Conservation (phyloP, 2,329 filamentous ascomycete species). For the Davidsoniella neocaledoniae region DNA sequence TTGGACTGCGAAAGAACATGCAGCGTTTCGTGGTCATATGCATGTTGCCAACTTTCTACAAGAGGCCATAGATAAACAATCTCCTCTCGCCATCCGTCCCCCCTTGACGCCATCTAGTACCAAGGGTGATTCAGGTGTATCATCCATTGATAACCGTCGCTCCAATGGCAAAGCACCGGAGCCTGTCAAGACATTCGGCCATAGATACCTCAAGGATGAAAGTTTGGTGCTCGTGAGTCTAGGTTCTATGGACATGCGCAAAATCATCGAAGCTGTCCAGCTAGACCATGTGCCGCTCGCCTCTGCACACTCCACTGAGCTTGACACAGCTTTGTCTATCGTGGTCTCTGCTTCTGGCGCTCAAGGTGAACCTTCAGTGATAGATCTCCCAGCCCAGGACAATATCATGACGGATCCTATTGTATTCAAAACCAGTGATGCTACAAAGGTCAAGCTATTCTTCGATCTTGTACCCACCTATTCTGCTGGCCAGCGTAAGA, state of each 20-base stretch:
- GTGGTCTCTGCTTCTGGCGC: conserved; percentile 79
- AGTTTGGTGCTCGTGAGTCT: conserved; percentile 84
- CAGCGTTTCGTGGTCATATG: conserved; percentile 75
- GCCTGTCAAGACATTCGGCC: conserved; percentile 86
- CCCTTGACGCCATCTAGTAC: conserved; percentile 13
- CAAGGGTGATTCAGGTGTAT: conserved; percentile 24
- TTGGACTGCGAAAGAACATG: conserved; percentile 90
- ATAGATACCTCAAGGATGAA: conserved; percentile 80
- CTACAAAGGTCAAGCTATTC: conserved; percentile 66
- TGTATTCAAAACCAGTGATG: conserved; percentile 66
- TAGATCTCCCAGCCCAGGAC: conserved; percentile 86
- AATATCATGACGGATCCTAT: conserved; percentile 89
- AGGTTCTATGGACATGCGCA: conserved; percentile 87
- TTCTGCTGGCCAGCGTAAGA: conserved; percentile 64
- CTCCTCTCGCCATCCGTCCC: background rate
- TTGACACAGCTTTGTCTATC: conserved; percentile 85
- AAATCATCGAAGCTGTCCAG: conserved; percentile 61
- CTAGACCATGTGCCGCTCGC: conserved; percentile 76
- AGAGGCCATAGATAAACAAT: conserved; percentile 17
- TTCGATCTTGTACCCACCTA: conserved; percentile 97
- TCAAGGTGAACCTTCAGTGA: conserved; percentile 68
- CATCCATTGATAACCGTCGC: conserved; percentile 44
- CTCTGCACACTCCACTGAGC: conserved; percentile 78
- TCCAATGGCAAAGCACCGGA: conserved; percentile 47
- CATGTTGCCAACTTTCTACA: conserved; percentile 53